Base-by-base conservation (phyloP, 2,329 filamentous ascomycete species). In the Salinomyces thailandicus region DNA sequence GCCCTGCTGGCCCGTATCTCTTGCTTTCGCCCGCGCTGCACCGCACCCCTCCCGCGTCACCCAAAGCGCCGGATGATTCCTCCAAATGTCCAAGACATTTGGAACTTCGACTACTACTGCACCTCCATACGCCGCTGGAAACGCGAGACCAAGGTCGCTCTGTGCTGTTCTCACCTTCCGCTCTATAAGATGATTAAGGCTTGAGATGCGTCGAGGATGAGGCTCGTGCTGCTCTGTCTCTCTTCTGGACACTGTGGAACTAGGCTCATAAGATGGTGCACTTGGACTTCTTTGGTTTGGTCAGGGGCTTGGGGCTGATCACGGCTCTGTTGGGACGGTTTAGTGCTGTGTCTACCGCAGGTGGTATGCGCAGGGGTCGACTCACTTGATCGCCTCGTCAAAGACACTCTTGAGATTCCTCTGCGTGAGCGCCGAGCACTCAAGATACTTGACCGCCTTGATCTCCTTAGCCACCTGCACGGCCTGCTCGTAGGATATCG, bases 381-480 rank as follows among this genome's bases (percentile, higher is more conserved):
- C 80, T 52, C 68, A 96, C 91, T 91, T 81, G 59, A 98, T 98
- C 20, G 91, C 91, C 66, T 95, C 89, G 58, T 98, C 91, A 59
- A 98, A 98, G 33, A 98, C 91, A 55, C 85, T 93, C 79, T 98
- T 98, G 52, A 98, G 66, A 63, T 95, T 95, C 57, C 89, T 74
- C 70, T 96, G 91, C 24, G 91, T 98, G 50, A 98, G 70, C 32
- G 91, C 91, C 35, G 91, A 96, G 68, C 91, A 98, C 67, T 98
- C 91, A 28, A 96, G 74, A 66, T 98, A 98, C 68, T 95, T 96
- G 67, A 91, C 84, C 31, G 91, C 89, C 59, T 78, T 81, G 64
- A 98, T 95, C 55, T 95, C 87, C 68, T 93, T 93, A 45, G 86
- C 85, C 46, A 89, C 83, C 47, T 79, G 68, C 45, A 94, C 72